These are phyloP conservation scores for Avena atlantica DNA, from an alignment of 176 grass and related monocot genomes.

Conservation along the genomic window DNA sequence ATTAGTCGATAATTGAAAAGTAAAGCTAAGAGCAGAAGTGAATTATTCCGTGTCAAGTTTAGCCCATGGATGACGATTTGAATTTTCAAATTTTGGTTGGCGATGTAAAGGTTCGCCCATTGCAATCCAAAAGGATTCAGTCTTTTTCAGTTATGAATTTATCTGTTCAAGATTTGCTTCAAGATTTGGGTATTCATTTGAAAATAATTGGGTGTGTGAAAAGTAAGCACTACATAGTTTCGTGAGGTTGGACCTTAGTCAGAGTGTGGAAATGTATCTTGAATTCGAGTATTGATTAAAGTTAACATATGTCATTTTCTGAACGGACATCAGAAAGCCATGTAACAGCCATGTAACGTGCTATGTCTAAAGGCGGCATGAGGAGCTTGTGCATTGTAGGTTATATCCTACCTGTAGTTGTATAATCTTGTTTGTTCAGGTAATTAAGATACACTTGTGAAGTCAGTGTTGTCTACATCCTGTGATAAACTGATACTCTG, in stretches of 20 bases:
- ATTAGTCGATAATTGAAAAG: background rate
- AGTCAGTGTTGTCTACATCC: too few species aligned
- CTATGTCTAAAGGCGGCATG: background rate
- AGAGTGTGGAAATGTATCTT: background rate
- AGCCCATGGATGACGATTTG: background rate
- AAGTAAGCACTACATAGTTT: background rate
- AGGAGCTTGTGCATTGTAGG: too few species aligned
- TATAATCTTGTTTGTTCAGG: too few species aligned
- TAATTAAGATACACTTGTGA: too few species aligned
- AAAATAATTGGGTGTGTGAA: background rate
- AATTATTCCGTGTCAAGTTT: conserved; percentile 9
- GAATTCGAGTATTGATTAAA: background rate
- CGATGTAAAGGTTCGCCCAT: conserved; percentile 4
- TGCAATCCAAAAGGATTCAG: background rate
- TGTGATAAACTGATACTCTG: too few species aligned
- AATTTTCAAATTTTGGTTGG: conserved; percentile 27
- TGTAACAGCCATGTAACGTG: too few species aligned
- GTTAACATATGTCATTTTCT: background rate
- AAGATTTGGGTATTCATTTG: background rate
- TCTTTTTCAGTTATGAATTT: background rate
- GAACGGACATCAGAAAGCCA: background rate
- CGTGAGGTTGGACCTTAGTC: background rate
- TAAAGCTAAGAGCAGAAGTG: conserved; percentile 4
- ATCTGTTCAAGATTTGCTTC: conserved; percentile 2
- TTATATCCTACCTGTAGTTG: too few species aligned